A percentile compares a stretch with the other conserved stretches of the same genome.
phyloP scores from a whole-genome alignment of 495 filamentous ascomycete genomes.

The Amphirosellinia nigrospora region DNA sequence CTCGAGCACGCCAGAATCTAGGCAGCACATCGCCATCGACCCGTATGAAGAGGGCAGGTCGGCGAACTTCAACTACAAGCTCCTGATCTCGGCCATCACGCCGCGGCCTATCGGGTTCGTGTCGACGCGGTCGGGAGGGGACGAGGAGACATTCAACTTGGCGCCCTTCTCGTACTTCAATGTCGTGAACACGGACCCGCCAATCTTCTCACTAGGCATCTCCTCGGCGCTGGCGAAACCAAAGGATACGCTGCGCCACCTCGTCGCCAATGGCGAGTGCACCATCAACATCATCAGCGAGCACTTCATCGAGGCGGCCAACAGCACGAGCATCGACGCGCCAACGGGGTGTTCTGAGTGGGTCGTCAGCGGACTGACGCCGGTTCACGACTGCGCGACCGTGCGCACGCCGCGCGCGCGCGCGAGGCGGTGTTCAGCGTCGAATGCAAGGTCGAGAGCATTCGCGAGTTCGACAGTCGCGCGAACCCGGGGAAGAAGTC shows the following conservation, averaged over 20 bases:
- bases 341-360: slow-evolving; percentile 84
- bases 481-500: slow-evolving; percentile 72
- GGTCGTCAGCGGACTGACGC: slow-evolving; percentile 77
- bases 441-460: slow-evolving; percentile 76
- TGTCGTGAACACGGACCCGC: slow-evolving; percentile 86
- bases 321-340: slow-evolving; percentile 75
- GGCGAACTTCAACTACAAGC: slow-evolving; percentile 82
- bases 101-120: slow-evolving; percentile 75
- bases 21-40: slow-evolving; percentile 77
- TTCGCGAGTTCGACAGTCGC: slow-evolving; percentile 76
- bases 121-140: slow-evolving; percentile 51
- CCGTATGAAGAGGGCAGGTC: slow-evolving; percentile 76
- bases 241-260: slow-evolving; percentile 82
- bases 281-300: slow-evolving; percentile 89
- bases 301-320: slow-evolving; percentile 87
- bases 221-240: slow-evolving; percentile 54
- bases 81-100: slow-evolving; percentile 85
- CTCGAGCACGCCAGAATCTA: slow-evolving; percentile 56
- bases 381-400: slow-evolving; percentile 63
- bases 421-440: slow-evolving; percentile 81
- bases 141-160: slow-evolving; percentile 65
- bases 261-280: slow-evolving; percentile 73
- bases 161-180: slow-evolving; percentile 88
- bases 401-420: slow-evolving; percentile 78
- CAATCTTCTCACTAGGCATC: slow-evolving; percentile 84